Evolutionary conservation across 768 basidiomycete species (phyloP).

Genomic region (Amanita jacksonii): DNA sequence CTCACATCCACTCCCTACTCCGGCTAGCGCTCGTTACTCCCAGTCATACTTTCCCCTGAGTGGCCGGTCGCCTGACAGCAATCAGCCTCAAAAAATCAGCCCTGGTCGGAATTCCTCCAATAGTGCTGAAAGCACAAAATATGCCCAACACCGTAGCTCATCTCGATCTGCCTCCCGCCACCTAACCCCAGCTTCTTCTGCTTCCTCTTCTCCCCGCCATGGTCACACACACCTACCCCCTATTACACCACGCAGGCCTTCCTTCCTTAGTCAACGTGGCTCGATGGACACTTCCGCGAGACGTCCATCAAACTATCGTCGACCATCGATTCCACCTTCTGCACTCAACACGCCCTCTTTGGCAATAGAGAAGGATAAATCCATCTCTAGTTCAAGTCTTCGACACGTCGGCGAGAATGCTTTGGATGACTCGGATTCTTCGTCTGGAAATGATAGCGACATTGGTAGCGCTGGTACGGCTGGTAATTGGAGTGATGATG

Average conservation of each 20-base stretch:
- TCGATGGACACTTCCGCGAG: constrained; percentile 18
- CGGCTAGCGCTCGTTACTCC: constrained; percentile 1
- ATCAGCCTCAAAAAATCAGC: constrained; percentile 17
- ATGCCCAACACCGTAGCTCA: constrained; percentile 11
- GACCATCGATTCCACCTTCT: constrained; percentile 12
- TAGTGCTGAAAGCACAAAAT: constrained; percentile 10
- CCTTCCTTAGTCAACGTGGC: constrained; percentile 30
- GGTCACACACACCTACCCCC: constrained; percentile 33
- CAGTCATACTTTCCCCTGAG: constrained; percentile 3
- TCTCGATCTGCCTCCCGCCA: constrained; percentile 34
- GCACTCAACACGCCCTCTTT: constrained; percentile 28
- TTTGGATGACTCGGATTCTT: constrained; percentile 70
- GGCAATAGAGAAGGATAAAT: constrained; percentile 22
- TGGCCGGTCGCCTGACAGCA: neutral
- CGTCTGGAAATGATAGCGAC: constrained; percentile 28
- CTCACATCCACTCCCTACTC: neutral
- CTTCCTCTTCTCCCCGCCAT: constrained; percentile 47
- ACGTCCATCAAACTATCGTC: constrained; percentile 10
- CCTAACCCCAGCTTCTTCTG: constrained; percentile 49
- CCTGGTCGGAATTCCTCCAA: constrained; percentile 15
- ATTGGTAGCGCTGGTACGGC: constrained; percentile 21
- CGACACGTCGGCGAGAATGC: constrained; percentile 71
- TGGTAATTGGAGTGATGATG: constrained; percentile 27
- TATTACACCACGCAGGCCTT: constrained; percentile 29
- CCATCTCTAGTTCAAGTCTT: constrained; percentile 27